These are phyloP conservation scores for Dryadomyces quercivorus DNA, from an alignment of 2,329 filamentous ascomycete genomes.

Conservation along the genomic window DNA sequence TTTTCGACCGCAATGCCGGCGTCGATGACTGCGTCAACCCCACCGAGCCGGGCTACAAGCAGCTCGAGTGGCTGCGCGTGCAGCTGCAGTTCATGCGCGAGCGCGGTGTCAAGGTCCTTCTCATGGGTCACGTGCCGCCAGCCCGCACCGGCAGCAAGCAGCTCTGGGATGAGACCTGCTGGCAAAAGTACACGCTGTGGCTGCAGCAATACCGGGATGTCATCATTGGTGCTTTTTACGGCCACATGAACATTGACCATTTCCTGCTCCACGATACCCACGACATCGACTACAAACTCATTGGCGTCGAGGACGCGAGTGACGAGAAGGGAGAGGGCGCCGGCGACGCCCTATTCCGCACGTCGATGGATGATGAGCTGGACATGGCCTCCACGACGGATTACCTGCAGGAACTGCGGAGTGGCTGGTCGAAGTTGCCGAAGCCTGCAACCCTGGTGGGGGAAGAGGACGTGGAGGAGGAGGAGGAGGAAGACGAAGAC, in stretches of 20 bases:
- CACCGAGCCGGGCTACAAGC: conserved; percentile 79
- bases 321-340: conserved; percentile 40
- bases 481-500: conserved; percentile 13
- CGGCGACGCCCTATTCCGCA: conserved; percentile 16
- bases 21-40: conserved; percentile 76
- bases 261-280: conserved; percentile 84
- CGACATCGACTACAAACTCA: conserved; percentile 51
- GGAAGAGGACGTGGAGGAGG: conserved; percentile 9
- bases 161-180: conserved; percentile 93
- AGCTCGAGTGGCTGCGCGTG: conserved; percentile 90
- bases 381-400: conserved; percentile 55
- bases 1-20: conserved; percentile 86
- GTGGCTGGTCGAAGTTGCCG: conserved; percentile 67
- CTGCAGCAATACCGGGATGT: conserved; percentile 84
- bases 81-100: conserved; percentile 75
- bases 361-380: conserved; percentile 38
- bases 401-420: conserved; percentile 68
- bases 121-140: conserved; percentile 89
- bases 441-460: conserved; percentile 19
- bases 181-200: conserved; percentile 95
- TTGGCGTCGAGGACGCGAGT: conserved; percentile 15
- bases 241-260: conserved; percentile 98
- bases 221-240: conserved; percentile 65
- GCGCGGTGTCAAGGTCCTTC: conserved; percentile 82
- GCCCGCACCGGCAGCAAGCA: conserved; percentile 75